Evolutionary conservation across 1,284 basidiomycete species (phyloP).

Genomic region (Ustilago curta): DNA sequence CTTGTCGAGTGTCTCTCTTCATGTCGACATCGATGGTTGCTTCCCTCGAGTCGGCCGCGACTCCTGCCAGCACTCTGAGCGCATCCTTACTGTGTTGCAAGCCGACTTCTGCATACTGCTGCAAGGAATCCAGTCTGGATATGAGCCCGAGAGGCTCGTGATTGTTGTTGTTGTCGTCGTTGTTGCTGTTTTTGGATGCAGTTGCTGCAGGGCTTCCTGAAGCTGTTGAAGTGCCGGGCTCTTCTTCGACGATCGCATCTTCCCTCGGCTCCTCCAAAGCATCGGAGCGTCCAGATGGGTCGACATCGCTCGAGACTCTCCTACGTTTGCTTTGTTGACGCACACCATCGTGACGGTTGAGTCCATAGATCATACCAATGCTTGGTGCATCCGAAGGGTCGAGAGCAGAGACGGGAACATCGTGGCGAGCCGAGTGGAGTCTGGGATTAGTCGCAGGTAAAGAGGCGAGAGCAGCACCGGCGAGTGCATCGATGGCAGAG

Average conservation of each 20-base stretch:
- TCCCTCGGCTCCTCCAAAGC: slow-evolving; percentile 2
- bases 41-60: slow-evolving; percentile 41
- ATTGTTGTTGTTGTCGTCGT: slow-evolving; percentile 13
- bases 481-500: slow-evolving; percentile 42
- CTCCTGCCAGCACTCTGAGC: slow-evolving; percentile 48
- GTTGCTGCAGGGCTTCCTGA: slow-evolving; percentile 22
- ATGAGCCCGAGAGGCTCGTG: slow-evolving; percentile 19
- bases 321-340: slow-evolving; percentile 23
- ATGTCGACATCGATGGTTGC: slow-evolving; percentile 15
- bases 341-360: slow-evolving; percentile 33
- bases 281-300: not conserved
- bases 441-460: slow-evolving; percentile 30
- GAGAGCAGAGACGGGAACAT: slow-evolving; percentile 47
- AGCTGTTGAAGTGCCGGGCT: slow-evolving; percentile 5
- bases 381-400: slow-evolving; percentile 45
- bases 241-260: slow-evolving; percentile 12
- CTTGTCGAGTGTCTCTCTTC: slow-evolving; percentile 1
- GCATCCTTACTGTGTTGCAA: slow-evolving; percentile 52
- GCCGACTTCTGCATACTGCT: slow-evolving; percentile 50
- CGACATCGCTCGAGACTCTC: slow-evolving; percentile 17
- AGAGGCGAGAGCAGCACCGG: slow-evolving; percentile 47
- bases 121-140: slow-evolving; percentile 36
- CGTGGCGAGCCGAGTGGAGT: slow-evolving; percentile 46
- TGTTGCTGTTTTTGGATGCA: not conserved
- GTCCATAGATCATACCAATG: slow-evolving; percentile 53